These are phyloP conservation scores for Aspergillus proliferans DNA, from an alignment of 2,329 filamentous ascomycete species.

Conservation along the genomic window DNA sequence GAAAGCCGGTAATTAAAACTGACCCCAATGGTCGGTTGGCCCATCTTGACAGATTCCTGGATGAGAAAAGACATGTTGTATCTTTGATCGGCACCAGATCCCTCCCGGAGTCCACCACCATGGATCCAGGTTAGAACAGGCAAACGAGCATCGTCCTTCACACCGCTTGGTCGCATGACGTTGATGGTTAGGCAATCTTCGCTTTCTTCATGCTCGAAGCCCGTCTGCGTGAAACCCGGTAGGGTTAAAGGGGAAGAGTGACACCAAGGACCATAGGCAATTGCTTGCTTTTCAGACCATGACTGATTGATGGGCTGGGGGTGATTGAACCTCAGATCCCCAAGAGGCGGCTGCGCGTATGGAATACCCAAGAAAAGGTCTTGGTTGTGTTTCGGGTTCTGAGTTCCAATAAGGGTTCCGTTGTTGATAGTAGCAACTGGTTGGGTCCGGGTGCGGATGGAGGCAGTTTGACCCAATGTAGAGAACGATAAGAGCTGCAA, in stretches of 20 bases:
- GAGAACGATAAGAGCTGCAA: not conserved
- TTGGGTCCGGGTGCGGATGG: not conserved
- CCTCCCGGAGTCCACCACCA: conserved; percentile 40
- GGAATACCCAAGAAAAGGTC: conserved; percentile 16
- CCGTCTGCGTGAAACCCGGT: conserved; percentile 1
- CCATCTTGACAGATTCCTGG: conserved; percentile 43
- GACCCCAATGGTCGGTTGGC: conserved; percentile 46
- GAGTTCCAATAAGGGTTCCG: conserved; percentile 8
- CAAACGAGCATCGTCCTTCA: not conserved
- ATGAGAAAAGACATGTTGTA: conserved; percentile 59
- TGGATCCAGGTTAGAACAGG: conserved; percentile 18
- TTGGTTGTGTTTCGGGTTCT: conserved; percentile 7
- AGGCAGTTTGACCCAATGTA: not conserved
- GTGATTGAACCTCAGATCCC: conserved; percentile 3
- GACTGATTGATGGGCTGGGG: conserved; percentile 7
- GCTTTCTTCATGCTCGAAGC: conserved; percentile 3
- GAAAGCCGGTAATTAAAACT: conserved; percentile 47
- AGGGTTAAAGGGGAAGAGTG: conserved; percentile 1
- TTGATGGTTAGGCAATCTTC: conserved; percentile 20
- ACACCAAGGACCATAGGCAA: conserved; percentile 2
- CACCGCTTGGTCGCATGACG: conserved; percentile 11
- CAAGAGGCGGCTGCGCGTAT: conserved; percentile 11
- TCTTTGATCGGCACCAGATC: conserved; percentile 19
- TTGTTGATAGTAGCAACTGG: conserved; percentile 5
- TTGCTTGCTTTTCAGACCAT: conserved; percentile 5